Evolutionary conservation across 1,284 basidiomycete genomes (phyloP).

Genomic region (Boletellus deceptivus): DNA sequence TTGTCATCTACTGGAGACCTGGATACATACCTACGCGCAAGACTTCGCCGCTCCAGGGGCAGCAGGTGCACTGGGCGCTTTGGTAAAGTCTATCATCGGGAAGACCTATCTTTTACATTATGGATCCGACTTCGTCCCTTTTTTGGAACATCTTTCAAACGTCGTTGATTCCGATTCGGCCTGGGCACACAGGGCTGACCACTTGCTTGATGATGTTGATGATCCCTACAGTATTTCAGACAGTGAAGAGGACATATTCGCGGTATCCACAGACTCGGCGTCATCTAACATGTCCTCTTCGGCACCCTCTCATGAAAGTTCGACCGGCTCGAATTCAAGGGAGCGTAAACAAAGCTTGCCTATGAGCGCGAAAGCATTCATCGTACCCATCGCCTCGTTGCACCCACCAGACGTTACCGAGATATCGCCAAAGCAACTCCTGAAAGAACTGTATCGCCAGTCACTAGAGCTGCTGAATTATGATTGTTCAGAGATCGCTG

Average conservation of each 20-base stretch:
- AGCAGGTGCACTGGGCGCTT: conserved; percentile 64
- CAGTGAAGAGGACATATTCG: conserved; percentile 42
- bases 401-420: conserved; percentile 24
- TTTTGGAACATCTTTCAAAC: conserved; percentile 61
- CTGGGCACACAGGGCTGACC: conserved; percentile 68
- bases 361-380: conserved; percentile 42
- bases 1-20: conserved; percentile 69
- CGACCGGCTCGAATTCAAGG: conserved; percentile 32
- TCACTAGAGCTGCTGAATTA: conserved; percentile 52
- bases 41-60: conserved; percentile 77
- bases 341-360: conserved; percentile 69
- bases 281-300: conserved; percentile 22
- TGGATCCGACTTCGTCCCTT: conserved; percentile 75
- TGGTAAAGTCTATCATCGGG: conserved; percentile 71
- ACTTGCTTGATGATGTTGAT: conserved; percentile 58
- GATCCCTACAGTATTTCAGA: conserved; percentile 53
- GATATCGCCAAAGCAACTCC: conserved; percentile 47
- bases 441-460: conserved; percentile 59
- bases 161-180: conserved; percentile 62
- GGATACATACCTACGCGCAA: conserved; percentile 69
- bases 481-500: conserved; percentile 64
- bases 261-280: conserved; percentile 15
- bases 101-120: conserved; percentile 80
- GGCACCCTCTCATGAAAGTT: conserved; percentile 22
- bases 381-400: conserved; percentile 19